Percentiles rank a stretch among this genome's conserved stretches.
phyloP scores from a whole-genome alignment of 306 rosid genomes.

The Neltuma alba region DNA sequence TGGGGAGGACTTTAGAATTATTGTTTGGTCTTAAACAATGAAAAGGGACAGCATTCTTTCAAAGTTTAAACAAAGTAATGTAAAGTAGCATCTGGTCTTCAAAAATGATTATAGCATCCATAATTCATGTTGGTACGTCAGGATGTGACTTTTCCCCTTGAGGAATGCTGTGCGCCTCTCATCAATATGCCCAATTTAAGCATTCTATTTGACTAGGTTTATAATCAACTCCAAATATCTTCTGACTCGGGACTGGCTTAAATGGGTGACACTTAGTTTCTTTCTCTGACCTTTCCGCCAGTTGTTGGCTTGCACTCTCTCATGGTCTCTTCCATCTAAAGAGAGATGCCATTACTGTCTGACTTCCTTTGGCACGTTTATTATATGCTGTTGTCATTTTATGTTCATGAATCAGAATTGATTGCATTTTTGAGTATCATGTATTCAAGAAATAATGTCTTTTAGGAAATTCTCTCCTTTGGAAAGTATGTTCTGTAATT shows the following conservation, averaged over 20 bases:
- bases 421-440: no score
- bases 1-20: constrained; percentile 21
- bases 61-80: constrained; percentile 10
- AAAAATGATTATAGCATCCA: constrained; percentile 5
- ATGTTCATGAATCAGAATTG: background rate
- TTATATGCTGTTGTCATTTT: background rate
- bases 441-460: no score
- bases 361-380: constrained; percentile 1
- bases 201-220: background rate
- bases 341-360: constrained; percentile 5
- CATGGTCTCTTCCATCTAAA: background rate
- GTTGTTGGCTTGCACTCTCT: background rate
- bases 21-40: constrained; percentile 15
- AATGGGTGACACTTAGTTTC: background rate
- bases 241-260: background rate
- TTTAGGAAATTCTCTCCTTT: no score
- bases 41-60: constrained; percentile 11
- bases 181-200: background rate
- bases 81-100: constrained; percentile 20
- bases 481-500: no score
- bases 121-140: background rate
- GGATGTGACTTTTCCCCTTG: background rate
- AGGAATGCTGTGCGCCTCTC: background rate
- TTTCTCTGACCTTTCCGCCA: background rate
- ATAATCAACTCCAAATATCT: background rate